A percentile compares a stretch with the other conserved stretches of the same genome.
These are phyloP conservation scores for Penicillium antarcticum DNA, from an alignment of 495 filamentous ascomycete species.

Conservation along the genomic window DNA sequence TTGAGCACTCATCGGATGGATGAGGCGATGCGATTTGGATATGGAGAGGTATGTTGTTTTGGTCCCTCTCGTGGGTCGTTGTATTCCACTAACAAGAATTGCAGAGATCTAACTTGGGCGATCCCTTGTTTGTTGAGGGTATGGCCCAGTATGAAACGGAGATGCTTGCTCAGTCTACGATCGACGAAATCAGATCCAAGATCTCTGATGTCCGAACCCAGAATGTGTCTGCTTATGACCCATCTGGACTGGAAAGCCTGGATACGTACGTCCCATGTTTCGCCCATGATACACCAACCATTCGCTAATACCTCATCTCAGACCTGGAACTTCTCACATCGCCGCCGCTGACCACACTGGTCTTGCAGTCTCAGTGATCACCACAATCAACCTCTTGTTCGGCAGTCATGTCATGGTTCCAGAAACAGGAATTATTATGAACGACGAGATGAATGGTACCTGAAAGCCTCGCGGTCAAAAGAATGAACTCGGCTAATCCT, in stretches of 20 bases:
- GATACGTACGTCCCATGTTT: constrained; percentile 45
- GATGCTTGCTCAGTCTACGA: constrained; percentile 62
- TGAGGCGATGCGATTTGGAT: constrained; percentile 85
- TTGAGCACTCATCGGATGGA: constrained; percentile 75
- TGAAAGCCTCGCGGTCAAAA: neutral
- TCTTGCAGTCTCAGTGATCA: constrained; percentile 69
- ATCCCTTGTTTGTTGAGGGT: constrained; percentile 67
- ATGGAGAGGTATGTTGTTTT: constrained; percentile 54
- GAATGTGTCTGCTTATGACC: constrained; percentile 69
- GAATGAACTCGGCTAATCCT: neutral
- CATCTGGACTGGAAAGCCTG: constrained; percentile 55
- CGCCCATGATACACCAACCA: neutral
- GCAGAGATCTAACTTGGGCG: constrained; percentile 66
- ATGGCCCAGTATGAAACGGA: constrained; percentile 59
- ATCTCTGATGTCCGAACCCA: constrained; percentile 70
- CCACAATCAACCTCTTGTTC: constrained; percentile 83
- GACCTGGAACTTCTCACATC: constrained; percentile 73
- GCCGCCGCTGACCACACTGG: constrained; percentile 66
- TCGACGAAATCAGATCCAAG: constrained; percentile 53
- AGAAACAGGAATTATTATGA: constrained; percentile 82
- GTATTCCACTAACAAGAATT: neutral
- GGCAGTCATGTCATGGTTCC: constrained; percentile 75
- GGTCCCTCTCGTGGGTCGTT: neutral
- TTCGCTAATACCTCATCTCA: constrained; percentile 7
- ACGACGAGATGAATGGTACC: constrained; percentile 88